A percentile compares a stretch with the other conserved stretches of the same genome.
Evolutionary conservation across 305 asterid species (phyloP).

Genomic region (Fraxinus paxiana): DNA sequence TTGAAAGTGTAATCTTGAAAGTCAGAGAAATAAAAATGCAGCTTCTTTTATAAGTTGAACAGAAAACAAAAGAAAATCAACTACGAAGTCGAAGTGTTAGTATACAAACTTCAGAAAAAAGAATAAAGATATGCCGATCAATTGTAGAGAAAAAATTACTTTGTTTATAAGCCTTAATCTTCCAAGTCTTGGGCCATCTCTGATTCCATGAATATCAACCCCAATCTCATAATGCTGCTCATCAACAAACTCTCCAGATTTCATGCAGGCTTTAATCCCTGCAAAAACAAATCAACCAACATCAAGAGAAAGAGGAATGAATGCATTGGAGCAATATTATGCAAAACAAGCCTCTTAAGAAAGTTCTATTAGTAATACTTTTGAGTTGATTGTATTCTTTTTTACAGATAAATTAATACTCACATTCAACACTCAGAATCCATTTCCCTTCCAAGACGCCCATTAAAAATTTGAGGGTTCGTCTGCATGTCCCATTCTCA

Average conservation of each 20-base stretch:
- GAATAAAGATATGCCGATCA: neutral
- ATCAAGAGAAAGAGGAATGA: slow-evolving; percentile 7
- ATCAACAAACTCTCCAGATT: slow-evolving; percentile 51
- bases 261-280: slow-evolving; percentile 85
- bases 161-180: slow-evolving; percentile 62
- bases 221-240: slow-evolving; percentile 72
- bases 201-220: slow-evolving; percentile 71
- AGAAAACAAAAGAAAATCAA: neutral
- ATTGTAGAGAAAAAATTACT: slow-evolving; percentile 39
- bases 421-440: slow-evolving; percentile 69
- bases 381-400: slow-evolving; percentile 1
- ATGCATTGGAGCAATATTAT: neutral
- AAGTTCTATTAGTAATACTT: neutral
- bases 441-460: slow-evolving; percentile 91
- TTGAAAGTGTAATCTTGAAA: no score
- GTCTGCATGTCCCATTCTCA: slow-evolving; percentile 78
- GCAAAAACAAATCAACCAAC: slow-evolving; percentile 3
- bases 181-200: slow-evolving; percentile 77
- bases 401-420: slow-evolving; percentile 28
- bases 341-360: neutral
- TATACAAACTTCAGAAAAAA: neutral
- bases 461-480: slow-evolving; percentile 89
- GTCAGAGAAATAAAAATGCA: neutral
- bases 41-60: neutral
- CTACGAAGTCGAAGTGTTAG: neutral